Conservation (phyloP, 2,329 filamentous ascomycete species). For the Paracorniculantispora psalliotae region DNA sequence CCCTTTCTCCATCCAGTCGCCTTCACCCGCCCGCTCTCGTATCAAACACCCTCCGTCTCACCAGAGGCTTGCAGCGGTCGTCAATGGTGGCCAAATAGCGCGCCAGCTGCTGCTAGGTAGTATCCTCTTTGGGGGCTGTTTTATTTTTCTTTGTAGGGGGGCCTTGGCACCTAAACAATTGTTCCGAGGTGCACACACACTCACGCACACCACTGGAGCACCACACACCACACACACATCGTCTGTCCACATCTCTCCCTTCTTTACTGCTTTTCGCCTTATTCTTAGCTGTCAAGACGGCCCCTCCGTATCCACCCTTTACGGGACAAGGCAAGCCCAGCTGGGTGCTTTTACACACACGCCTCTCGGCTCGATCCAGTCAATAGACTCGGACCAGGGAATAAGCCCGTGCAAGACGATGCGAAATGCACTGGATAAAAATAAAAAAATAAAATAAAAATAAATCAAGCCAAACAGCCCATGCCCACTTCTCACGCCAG, state of each 20-base stretch:
- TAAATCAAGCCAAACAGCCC: not conserved
- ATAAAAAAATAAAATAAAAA: not conserved
- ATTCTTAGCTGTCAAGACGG: not conserved
- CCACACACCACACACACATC: not conserved
- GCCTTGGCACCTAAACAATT: too few species aligned
- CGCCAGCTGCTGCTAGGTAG: too few species aligned
- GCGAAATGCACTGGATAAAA: not conserved
- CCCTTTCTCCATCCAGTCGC: not conserved
- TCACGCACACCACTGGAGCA: too few species aligned
- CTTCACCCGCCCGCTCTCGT: not conserved
- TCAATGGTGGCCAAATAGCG: not conserved
- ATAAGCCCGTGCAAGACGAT: not conserved
- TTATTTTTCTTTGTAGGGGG: too few species aligned
- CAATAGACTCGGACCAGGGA: slow-evolving; percentile 8
- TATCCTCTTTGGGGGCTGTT: not conserved
- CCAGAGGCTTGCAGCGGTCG: not conserved
- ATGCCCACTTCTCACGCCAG: not conserved
- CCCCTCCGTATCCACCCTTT: not conserved
- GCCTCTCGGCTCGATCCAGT: slow-evolving; percentile 3
- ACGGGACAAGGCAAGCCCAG: not conserved
- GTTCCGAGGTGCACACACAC: not conserved
- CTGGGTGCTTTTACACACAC: not conserved
- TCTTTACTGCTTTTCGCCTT: not conserved
- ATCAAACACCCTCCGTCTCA: not conserved
- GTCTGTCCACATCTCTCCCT: not conserved